phyloP scores from a whole-genome alignment of 495 filamentous ascomycete species.

The Chaetomidium leptoderma region DNA sequence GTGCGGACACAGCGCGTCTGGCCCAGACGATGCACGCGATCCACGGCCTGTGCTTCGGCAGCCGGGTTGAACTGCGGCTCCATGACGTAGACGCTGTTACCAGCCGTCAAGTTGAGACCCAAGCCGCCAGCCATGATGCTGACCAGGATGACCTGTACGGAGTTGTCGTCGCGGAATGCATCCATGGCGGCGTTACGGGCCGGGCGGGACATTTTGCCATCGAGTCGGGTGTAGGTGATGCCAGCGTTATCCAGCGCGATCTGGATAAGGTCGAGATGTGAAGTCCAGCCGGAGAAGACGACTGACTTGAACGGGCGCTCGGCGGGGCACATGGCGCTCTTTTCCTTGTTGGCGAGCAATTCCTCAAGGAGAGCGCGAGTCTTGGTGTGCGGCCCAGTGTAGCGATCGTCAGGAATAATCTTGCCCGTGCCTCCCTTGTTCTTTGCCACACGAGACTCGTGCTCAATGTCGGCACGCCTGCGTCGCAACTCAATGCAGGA shows the following conservation, averaged over 20 bases:
- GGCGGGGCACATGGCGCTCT: constrained; percentile 53
- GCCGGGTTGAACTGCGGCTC: constrained; percentile 97
- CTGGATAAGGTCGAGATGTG: constrained; percentile 89
- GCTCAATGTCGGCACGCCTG: constrained; percentile 55
- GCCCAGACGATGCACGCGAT: constrained; percentile 89
- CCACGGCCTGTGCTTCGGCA: constrained; percentile 88
- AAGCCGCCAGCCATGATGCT: constrained; percentile 91
- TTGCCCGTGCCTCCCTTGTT: constrained; percentile 46
- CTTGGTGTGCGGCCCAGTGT: constrained; percentile 86
- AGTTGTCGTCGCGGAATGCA: constrained; percentile 66
- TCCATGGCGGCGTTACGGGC: constrained; percentile 69
- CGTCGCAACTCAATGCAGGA: constrained; percentile 63
- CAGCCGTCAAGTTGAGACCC: constrained; percentile 84
- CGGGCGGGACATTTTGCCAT: constrained; percentile 76
- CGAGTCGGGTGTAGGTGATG: constrained; percentile 72
- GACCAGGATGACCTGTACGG: constrained; percentile 75
- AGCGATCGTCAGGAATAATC: constrained; percentile 60
- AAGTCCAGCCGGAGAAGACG: constrained; percentile 90
- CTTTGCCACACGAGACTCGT: constrained; percentile 45
- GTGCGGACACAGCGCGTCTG: constrained; percentile 81
- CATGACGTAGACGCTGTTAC: constrained; percentile 89
- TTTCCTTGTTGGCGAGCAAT: constrained; percentile 54
- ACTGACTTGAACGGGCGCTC: constrained; percentile 79
- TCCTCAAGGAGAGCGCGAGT: constrained; percentile 71
- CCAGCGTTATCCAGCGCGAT: constrained; percentile 66